Conservation (phyloP, 495 filamentous ascomycete species). For the Xylaria flabelliformis region DNA sequence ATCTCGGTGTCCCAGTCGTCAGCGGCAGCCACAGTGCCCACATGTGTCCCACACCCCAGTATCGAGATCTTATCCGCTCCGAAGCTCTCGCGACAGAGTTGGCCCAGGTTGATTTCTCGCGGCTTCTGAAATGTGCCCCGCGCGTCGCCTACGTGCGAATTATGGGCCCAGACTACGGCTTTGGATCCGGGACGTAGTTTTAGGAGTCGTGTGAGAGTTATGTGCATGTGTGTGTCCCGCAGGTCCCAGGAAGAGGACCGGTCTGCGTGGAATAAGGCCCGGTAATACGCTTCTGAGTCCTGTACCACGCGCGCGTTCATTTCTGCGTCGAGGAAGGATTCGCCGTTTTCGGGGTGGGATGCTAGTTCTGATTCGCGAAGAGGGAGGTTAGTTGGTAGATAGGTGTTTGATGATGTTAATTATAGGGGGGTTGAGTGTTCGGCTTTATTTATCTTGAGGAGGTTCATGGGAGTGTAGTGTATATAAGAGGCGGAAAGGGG, state of each 20-base stretch:
- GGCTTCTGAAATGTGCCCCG: neutral
- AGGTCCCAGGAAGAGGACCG: neutral
- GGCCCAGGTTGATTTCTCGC: neutral
- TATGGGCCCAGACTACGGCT: neutral
- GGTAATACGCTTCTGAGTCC: neutral
- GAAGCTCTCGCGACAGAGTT: neutral
- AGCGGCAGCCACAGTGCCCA: neutral
- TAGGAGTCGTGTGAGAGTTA: neutral
- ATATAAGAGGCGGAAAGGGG: neutral
- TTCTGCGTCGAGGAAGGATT: neutral
- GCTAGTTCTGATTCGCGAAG: neutral
- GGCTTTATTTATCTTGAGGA: too few species aligned
- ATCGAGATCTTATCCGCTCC: neutral
- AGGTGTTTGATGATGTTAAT: too few species aligned
- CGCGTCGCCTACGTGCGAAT: conserved; percentile 4
- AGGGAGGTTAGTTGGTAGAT: neutral
- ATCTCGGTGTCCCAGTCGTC: neutral
- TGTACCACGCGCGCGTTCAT: neutral
- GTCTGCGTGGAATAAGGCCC: neutral
- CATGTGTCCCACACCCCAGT: neutral
- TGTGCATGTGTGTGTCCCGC: neutral
- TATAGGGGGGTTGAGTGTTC: too few species aligned
- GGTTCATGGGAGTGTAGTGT: neutral
- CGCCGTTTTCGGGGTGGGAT: neutral
- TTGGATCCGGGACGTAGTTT: neutral